Conservation (phyloP, 2,329 filamentous ascomycete species). For the Mycocentrospora acerina region DNA sequence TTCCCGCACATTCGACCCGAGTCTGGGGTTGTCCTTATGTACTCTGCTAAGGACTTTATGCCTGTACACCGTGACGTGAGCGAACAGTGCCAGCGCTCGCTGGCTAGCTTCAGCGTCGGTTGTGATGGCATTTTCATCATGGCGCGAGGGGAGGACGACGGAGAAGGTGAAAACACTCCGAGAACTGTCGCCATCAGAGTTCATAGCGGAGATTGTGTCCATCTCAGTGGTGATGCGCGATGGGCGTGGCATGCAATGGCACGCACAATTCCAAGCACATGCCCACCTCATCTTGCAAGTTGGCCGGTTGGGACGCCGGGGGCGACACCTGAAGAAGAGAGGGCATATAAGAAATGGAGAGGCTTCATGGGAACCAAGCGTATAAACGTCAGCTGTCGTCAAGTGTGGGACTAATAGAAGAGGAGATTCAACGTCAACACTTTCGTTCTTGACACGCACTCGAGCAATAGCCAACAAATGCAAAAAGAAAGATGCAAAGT, state of each 20-base stretch:
- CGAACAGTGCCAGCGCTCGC: slow-evolving; percentile 76
- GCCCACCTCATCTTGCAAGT: slow-evolving; percentile 69
- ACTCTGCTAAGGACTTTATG: slow-evolving; percentile 86
- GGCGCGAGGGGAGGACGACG: slow-evolving; percentile 50
- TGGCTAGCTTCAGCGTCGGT: slow-evolving; percentile 86
- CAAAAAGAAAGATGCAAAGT: too few species aligned
- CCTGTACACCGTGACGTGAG: slow-evolving; percentile 94
- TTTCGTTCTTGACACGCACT: too few species aligned
- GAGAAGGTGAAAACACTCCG: slow-evolving; percentile 30
- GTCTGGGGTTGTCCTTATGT: slow-evolving; percentile 92
- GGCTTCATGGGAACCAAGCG: slow-evolving; percentile 44
- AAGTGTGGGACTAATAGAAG: slow-evolving; percentile 45
- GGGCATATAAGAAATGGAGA: slow-evolving; percentile 42
- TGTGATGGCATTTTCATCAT: slow-evolving; percentile 88
- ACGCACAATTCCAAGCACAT: slow-evolving; percentile 77
- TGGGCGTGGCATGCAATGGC: slow-evolving; percentile 97
- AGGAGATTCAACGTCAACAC: too few species aligned
- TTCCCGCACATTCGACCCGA: slow-evolving; percentile 82
- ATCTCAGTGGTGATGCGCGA: slow-evolving; percentile 79
- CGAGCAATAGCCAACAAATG: too few species aligned
- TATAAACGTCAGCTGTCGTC: slow-evolving; percentile 44
- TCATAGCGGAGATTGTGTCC: slow-evolving; percentile 83
- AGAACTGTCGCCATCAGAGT: slow-evolving; percentile 49
- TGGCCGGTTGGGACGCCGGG: slow-evolving; percentile 64
- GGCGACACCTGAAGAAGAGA: slow-evolving; percentile 32